Evolutionary conservation across 805 yeast species (phyloP), one percentile per base, ranked within the genome.

Genomic region (Candida orba): DNA sequence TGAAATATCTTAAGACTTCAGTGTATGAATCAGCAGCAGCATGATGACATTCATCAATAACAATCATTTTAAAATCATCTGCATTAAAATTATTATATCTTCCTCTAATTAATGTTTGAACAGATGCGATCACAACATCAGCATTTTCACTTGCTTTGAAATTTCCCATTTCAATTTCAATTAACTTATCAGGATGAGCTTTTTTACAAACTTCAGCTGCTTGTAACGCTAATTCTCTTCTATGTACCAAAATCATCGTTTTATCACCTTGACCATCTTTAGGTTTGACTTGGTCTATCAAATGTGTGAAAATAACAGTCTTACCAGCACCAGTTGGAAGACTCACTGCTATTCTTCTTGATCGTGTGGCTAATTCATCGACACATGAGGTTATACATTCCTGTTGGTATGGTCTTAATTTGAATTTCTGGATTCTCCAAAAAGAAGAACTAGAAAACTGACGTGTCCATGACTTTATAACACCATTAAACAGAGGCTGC

Each of bases 321-420:
- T 90, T 90, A 6, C 98, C 98, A 12, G 95, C 93, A 0, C 98
- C 98, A 0, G 98, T 91, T 13, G 96, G 95, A 33, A 90, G 61
- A 25, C 88, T 83, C 2, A 88, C 89, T 0, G 91, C 96, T 0
- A 88, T 75, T 39, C 93, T 67, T 17, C 70, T 62, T 2, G 62
- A 52, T 1, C 81, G 80, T 3, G 52, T 27, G 0, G 53, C 45
- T 2, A 83, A 57, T 0, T 86, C 72, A 0, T 60, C 51, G 1
- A 78, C 52, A 30, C 90, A 78, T 0, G 69, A 59, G 1, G 72
- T 57, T 3, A 89, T 74, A 41, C 95, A 90, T 36, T 82, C 80
- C 24, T 71, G 62, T 57, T 90, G 97, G 58, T 90, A 90, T 8
- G 64, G 68, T 18, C 79, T 56, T 6, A 73, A 61, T 31, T 38